phyloP scores from a whole-genome alignment of 345 rosid genomes.

The Viola odorata region DNA sequence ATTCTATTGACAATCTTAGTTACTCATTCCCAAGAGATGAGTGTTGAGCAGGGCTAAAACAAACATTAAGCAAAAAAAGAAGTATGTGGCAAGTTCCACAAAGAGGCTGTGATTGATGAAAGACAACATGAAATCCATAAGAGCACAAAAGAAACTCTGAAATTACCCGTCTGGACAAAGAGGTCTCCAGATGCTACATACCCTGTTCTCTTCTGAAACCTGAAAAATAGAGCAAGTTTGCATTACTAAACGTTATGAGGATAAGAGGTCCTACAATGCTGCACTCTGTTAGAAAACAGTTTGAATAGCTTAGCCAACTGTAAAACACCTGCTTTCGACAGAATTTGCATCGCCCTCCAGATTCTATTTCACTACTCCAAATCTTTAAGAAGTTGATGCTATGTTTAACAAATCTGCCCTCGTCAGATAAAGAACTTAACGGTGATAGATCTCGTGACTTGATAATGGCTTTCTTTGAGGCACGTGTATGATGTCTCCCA shows the following conservation, averaged over 20 bases:
- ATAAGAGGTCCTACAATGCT: no score
- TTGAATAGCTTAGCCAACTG: conserved; percentile 13
- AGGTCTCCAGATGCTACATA: conserved; percentile 91
- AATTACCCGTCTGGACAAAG: conserved; percentile 82
- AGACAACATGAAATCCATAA: neutral
- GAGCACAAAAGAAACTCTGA: neutral
- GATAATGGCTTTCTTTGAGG: conserved; percentile 41
- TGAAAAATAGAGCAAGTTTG: conserved; percentile 23
- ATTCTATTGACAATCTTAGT: no score
- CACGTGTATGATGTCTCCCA: conserved; percentile 32
- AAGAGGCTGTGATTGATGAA: no score
- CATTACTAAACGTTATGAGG: neutral
- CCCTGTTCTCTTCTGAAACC: conserved; percentile 55
- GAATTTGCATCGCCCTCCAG: conserved; percentile 63
- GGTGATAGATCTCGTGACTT: conserved; percentile 62
- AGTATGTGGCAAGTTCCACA: no score
- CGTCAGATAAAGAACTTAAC: conserved; percentile 43
- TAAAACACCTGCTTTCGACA: conserved; percentile 68
- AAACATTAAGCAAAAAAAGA: no score
- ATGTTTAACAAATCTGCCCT: conserved; percentile 61
- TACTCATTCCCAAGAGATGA: no score
- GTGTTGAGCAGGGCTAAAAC: no score
- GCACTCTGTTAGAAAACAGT: neutral
- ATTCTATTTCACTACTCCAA: conserved; percentile 83
- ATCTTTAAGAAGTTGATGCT: conserved; percentile 67